Conservation (phyloP, 768 basidiomycete genomes). For the Rhizopogon vinicolor region DNA sequence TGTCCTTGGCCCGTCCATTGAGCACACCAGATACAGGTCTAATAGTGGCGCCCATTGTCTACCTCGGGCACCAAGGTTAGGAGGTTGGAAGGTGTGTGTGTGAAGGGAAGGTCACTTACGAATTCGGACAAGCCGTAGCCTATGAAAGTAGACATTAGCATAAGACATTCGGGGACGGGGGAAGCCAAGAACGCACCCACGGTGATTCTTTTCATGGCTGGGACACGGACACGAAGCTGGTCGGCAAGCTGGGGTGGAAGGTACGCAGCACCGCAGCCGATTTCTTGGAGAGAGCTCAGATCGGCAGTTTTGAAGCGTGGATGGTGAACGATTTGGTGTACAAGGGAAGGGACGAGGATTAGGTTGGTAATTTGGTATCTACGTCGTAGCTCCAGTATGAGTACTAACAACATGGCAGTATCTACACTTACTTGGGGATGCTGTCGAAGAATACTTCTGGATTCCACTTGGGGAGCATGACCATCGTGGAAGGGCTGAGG, state of each 20-base stretch:
- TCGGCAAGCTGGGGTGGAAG: conserved; percentile 46
- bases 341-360: conserved; percentile 47
- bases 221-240: conserved; percentile 29
- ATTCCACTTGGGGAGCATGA: conserved; percentile 55
- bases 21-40: conserved; percentile 39
- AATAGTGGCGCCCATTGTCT: conserved; percentile 48
- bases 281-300: conserved; percentile 36
- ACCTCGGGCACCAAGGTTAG: neutral
- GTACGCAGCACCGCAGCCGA: conserved; percentile 53
- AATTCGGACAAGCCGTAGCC: conserved; percentile 63
- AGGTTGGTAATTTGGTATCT: conserved; percentile 49
- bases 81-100: neutral
- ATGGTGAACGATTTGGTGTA: conserved; percentile 54
- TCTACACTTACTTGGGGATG: conserved; percentile 46
- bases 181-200: conserved; percentile 35
- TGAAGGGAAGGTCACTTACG: conserved; percentile 28
- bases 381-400: neutral
- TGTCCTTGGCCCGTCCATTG: conserved; percentile 28
- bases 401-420: neutral
- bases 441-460: conserved; percentile 38
- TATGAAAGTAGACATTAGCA: conserved; percentile 12
- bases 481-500: conserved; percentile 34
- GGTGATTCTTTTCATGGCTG: conserved; percentile 20
- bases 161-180: neutral
- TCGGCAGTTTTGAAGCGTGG: conserved; percentile 38